Conservation (phyloP, 345 rosid genomes). For the Aethionema arabicum region DNA sequence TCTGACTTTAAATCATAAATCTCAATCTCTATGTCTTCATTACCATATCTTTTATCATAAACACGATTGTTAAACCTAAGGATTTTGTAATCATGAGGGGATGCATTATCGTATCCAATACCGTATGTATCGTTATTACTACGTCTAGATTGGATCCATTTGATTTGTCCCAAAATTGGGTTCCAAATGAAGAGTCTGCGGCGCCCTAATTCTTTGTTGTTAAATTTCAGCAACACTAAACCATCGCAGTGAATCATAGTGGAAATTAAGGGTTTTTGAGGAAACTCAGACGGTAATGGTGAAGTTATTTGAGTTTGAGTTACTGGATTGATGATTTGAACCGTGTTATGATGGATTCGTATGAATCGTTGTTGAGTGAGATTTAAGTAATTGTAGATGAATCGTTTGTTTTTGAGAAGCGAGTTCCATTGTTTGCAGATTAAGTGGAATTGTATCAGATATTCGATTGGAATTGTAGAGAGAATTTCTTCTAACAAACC, state of each 20-base stretch:
- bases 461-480: not conserved
- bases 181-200: too few species aligned
- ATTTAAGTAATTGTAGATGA: not conserved
- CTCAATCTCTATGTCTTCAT: slow-evolving; percentile 21
- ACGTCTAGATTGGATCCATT: too few species aligned
- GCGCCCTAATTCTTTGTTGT: too few species aligned
- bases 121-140: slow-evolving; percentile 4
- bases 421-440: not conserved
- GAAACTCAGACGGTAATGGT: not conserved
- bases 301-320: not conserved
- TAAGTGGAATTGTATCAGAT: not conserved
- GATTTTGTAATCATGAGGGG: slow-evolving; percentile 25
- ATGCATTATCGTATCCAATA: slow-evolving; percentile 27
- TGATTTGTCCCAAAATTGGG: too few species aligned
- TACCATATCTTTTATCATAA: not conserved
- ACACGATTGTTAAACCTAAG: slow-evolving; percentile 26
- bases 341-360: not conserved
- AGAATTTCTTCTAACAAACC: not conserved
- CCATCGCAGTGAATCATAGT: too few species aligned
- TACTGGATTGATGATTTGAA: not conserved
- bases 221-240: too few species aligned
- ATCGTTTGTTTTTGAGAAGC: not conserved
- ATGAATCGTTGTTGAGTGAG: not conserved
- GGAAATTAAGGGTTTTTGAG: too few species aligned
- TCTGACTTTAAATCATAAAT: slow-evolving; percentile 17